Evolutionary conservation across 345 rosid genomes (phyloP).

Genomic region (Psidium friedrichsthalianum): DNA sequence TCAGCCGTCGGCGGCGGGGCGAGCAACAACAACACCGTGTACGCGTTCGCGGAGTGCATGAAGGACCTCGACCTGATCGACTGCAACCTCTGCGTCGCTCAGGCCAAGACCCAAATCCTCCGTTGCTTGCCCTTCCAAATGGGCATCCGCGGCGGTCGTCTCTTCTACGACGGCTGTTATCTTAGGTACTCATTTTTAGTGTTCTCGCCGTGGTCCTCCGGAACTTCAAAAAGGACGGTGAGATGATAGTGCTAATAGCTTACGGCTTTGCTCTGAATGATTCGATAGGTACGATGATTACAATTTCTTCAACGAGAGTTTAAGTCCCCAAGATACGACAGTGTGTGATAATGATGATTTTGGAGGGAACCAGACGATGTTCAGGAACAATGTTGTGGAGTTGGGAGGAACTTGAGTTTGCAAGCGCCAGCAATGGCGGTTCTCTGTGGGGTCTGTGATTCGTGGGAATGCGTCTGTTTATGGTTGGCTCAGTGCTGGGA

Average conservation of each 20-base stretch:
- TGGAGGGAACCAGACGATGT: slow-evolving; percentile 39
- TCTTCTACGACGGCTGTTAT: slow-evolving; percentile 46
- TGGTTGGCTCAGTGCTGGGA: slow-evolving; percentile 85
- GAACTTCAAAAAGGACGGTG: background rate
- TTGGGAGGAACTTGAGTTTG: slow-evolving; percentile 46
- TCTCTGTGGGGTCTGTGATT: slow-evolving; percentile 45
- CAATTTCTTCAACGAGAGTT: slow-evolving; percentile 49
- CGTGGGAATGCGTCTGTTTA: slow-evolving; percentile 50
- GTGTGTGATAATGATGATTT: slow-evolving; percentile 36
- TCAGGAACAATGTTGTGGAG: slow-evolving; percentile 25
- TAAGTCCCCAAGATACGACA: slow-evolving; percentile 20
- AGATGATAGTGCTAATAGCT: background rate
- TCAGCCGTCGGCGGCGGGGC: slow-evolving; percentile 27
- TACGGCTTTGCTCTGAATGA: background rate
- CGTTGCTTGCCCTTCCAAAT: slow-evolving; percentile 59
- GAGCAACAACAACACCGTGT: slow-evolving; percentile 26
- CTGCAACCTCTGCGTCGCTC: slow-evolving; percentile 75
- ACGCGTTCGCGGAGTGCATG: slow-evolving; percentile 75
- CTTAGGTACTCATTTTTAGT: background rate
- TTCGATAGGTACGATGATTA: slow-evolving; percentile 58
- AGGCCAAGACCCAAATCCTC: slow-evolving; percentile 57
- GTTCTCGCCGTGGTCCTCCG: background rate
- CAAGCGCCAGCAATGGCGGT: slow-evolving; percentile 38
- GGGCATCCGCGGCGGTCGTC: slow-evolving; percentile 64
- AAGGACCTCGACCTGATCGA: slow-evolving; percentile 56